phyloP scores from a whole-genome alignment of 2,329 filamentous ascomycete genomes.

The Paraphoma sp. region DNA sequence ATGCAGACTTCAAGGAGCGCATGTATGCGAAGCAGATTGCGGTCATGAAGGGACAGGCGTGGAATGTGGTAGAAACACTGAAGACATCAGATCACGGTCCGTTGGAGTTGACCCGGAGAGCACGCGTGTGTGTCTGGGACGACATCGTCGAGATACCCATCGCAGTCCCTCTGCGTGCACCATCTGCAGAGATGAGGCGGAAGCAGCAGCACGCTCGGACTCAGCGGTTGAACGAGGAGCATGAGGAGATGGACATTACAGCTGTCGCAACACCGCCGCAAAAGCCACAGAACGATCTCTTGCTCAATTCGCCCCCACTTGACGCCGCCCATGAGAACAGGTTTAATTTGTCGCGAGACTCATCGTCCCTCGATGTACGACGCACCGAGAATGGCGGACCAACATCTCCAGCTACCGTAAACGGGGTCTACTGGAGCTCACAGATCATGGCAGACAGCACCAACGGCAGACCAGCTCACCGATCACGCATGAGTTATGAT shows the following conservation, averaged over 20 bases:
- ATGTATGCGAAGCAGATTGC: conserved; percentile 99
- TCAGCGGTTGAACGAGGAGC: conserved; percentile 50
- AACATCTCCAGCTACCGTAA: conserved; percentile 44
- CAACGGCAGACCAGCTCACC: conserved; percentile 34
- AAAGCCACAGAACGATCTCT: conserved; percentile 67
- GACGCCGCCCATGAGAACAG: conserved; percentile 49
- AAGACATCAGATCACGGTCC: conserved; percentile 93
- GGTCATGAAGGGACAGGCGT: conserved; percentile 98
- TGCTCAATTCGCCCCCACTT: conserved; percentile 66
- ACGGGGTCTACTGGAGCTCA: conserved; percentile 39
- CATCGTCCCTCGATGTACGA: conserved; percentile 51
- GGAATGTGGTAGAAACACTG: conserved; percentile 98
- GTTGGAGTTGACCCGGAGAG: conserved; percentile 86
- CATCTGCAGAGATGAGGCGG: conserved; percentile 83
- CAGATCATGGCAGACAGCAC: conserved; percentile 12
- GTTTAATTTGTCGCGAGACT: conserved; percentile 57
- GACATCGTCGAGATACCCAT: conserved; percentile 96
- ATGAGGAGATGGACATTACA: conserved; percentile 93
- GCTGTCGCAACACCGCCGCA: conserved; percentile 65
- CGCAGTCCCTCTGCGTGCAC: conserved; percentile 84
- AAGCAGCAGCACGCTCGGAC: conserved; percentile 57
- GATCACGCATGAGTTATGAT: conserved; percentile 52
- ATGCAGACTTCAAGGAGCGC: conserved; percentile 95
- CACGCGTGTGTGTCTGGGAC: conserved; percentile 96
- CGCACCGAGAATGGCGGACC: conserved; percentile 26